Base-by-base conservation (phyloP, 2,329 filamentous ascomycete genomes). In the Aspergillus flavus region DNA sequence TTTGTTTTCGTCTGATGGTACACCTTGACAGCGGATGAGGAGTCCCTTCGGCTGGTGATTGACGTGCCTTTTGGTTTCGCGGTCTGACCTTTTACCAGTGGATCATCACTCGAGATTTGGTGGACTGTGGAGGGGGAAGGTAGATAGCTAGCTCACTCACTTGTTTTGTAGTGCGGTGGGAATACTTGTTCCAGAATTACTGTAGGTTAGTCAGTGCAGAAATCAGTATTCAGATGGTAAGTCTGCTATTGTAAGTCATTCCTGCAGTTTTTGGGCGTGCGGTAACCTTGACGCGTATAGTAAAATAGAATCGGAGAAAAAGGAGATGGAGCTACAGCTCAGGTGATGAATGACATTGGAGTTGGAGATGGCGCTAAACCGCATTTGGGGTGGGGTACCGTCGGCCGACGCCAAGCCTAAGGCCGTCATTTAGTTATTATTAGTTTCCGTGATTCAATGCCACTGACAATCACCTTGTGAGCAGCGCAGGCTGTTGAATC, bases 41-140 rank as follows among this genome's bases (percentile, higher is more conserved):
- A 46, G 46, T 43, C n/a, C 58, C 61, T 57, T 57, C 61, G 58
- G 58, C 14, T 34, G 36, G 46, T 36, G 34, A 10, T 39, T 11
- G 45, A 28, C 55, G 41, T 41, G 50, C n/a, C n/a, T 59, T 57
- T 57, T 41, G 34, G 66, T 56, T 28, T 62, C 66, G 67, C 66
- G 69, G 75, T 81, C 78, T 76, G 78, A 81, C 78, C 79, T 81
- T 81, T 81, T 81, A 81, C 79, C 79, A 81, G 74, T 69, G 68
- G 75, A 61, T 64, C 79, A 80, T 81, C 79, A 79, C 76, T 62
- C 78, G 78, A 80, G 76, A 75, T 59, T 54, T 50, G 23, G 30
- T 26, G 34, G 45, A 52, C 21, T 23, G 59, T 41, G 41, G 32
- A 46, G 23, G 26, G 32, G 26, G 34, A 36, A 34, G 46, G 41